phyloP scores from a whole-genome alignment of 176 grass and related monocot species.

The Stipa capillata region DNA sequence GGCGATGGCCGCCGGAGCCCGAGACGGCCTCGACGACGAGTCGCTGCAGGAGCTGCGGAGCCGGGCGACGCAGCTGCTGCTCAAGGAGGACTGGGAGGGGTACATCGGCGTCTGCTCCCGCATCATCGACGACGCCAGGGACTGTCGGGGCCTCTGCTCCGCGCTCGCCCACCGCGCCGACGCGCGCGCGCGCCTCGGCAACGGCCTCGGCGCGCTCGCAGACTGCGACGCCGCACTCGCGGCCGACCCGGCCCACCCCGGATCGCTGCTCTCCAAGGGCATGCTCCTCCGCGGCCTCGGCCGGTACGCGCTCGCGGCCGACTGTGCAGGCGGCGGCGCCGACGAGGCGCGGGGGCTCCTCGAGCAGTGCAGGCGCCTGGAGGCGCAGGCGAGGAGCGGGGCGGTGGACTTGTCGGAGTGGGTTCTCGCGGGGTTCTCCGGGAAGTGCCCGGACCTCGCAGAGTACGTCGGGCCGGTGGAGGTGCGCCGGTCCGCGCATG shows the following conservation, averaged over 20 bases:
- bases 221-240: slow-evolving; percentile 48
- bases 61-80: slow-evolving; percentile 48
- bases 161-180: too few relatives aligned
- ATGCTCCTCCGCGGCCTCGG: slow-evolving; percentile 41
- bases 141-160: slow-evolving; percentile 40
- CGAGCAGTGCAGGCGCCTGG: slow-evolving; percentile 40
- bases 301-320: slow-evolving; percentile 31
- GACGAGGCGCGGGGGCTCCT: slow-evolving; percentile 34
- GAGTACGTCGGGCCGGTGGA: too few relatives aligned
- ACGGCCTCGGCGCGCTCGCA: slow-evolving; percentile 30
- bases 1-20: background rate
- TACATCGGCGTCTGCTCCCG: slow-evolving; percentile 63
- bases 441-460: too few relatives aligned
- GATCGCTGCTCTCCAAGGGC: slow-evolving; percentile 56
- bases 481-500: too few relatives aligned
- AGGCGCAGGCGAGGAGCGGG: too few relatives aligned
- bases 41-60: slow-evolving; percentile 55
- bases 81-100: slow-evolving; percentile 64
- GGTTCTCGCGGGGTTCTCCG: too few relatives aligned
- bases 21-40: slow-evolving; percentile 35
- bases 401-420: too few relatives aligned
- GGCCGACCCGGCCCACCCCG: slow-evolving; percentile 31
- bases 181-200: slow-evolving; percentile 35
- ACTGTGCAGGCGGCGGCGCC: slow-evolving; percentile 22
- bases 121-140: slow-evolving; percentile 24